A percentile compares a stretch with the other conserved stretches of the same genome.
These are phyloP conservation scores for Colletotrichum cordylinicola DNA, from an alignment of 2,329 filamentous ascomycete genomes.

Conservation along the genomic window DNA sequence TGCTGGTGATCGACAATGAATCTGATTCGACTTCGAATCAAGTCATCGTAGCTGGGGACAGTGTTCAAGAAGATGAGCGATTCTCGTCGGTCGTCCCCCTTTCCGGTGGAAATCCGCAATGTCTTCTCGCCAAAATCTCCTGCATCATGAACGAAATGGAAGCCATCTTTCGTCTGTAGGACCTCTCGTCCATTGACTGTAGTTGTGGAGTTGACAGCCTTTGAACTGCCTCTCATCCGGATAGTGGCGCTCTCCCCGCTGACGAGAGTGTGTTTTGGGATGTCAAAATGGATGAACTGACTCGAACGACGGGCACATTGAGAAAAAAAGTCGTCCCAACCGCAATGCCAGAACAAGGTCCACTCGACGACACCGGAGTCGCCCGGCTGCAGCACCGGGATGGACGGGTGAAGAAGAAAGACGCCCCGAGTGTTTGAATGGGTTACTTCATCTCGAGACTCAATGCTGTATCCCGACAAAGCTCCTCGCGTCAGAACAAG, in stretches of 20 bases:
- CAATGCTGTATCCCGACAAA: conserved; percentile 19
- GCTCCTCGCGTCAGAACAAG: conserved; percentile 11
- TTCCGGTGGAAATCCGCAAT: neutral
- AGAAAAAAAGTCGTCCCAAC: conserved; percentile 10
- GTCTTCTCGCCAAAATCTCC: neutral
- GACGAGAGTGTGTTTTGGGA: neutral
- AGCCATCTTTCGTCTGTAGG: neutral
- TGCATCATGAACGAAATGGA: neutral
- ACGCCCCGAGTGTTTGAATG: conserved; percentile 19
- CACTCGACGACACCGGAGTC: neutral
- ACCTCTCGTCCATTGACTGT: neutral
- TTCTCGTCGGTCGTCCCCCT: neutral
- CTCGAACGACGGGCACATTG: conserved; percentile 1
- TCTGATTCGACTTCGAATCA: conserved; percentile 1
- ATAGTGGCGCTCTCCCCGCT: neutral
- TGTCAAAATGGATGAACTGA: conserved; percentile 5
- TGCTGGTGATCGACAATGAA: conserved; percentile 18
- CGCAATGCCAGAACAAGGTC: conserved; percentile 17
- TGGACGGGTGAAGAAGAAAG: conserved; percentile 12
- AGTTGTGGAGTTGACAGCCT: neutral
- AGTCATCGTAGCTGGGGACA: neutral
- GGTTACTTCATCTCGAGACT: conserved; percentile 10
- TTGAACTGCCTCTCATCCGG: neutral
- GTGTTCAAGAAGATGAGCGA: conserved; percentile 16
- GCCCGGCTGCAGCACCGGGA: conserved; percentile 5